Evolutionary conservation across 768 basidiomycete genomes (phyloP), one percentile per base, ranked within the genome.

Genomic region (Leccinum incarnatum): DNA sequence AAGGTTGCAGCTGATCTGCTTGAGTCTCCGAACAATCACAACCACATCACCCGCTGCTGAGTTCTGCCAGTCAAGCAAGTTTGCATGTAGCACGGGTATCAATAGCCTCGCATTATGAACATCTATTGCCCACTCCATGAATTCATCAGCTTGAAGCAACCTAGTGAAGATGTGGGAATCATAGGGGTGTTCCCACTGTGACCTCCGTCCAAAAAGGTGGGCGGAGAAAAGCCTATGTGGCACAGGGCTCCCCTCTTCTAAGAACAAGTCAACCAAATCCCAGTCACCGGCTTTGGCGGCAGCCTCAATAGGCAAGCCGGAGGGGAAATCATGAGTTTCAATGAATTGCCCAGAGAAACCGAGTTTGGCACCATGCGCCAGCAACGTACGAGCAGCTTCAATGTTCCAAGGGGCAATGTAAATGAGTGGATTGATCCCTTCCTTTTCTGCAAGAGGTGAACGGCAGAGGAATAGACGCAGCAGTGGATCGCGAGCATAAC

Each of bases 81-180:
- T 42, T 42, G 9, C 46, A 8, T 23, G 2, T 23, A 23, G 21
- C 23, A 12, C 0, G 1, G n/a, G 46, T 47, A 8, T 14, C 3
- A 12, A 0, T 0, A 0, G n/a, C n/a, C 19, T 5, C 40, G 1
- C 7, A 7, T 47, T 14, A 6, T 0, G 10, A 23, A 47, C 23
- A 23, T 23, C 19, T 8, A 1, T 47, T 47, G 1, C 46, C 46
- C 46, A 47, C 10, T 47, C 46, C 0, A 19, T 5, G 40, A 42
- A 47, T 23, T 47, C 21, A 47, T 47, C 46, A 0, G 46, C 8
- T 15, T 47, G 46, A 4, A 47, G 21, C 46, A 47, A 47, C 6
- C 21, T 23, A 3, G 46, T 15, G 21, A 47, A 12, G 7, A 15
- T 8, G 15, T 23, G 12, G 9, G 6, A 19, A 19, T 19, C 0